Evolutionary conservation across 495 filamentous ascomycete species (phyloP), one percentile per base, ranked within the genome.

Genomic region (Aspergillus sparsus): DNA sequence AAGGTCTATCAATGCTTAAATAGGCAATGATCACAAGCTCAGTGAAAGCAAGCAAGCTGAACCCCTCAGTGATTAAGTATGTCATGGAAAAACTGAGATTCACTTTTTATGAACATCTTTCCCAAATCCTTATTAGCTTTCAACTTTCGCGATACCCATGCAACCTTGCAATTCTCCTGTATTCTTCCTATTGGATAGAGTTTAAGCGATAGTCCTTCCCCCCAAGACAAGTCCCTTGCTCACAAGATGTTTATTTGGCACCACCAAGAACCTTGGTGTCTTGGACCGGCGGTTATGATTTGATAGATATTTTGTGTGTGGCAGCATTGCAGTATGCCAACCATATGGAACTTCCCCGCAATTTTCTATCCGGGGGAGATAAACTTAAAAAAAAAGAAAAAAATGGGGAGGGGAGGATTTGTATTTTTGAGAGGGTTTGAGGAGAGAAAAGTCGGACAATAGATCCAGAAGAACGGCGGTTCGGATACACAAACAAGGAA

Each of bases 161-260:
- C 57, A 60, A 60, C 57, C 49, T 53, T 44, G 33, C 47, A 21
- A 51, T 51, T 18, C 49, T 42, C 18, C 37, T 45, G 34, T 45
- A 33, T 37, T 33, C 35, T 42, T 42, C 37, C 49, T 16, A 52
- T 52, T 52, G 57, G 49, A 44, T 53, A n/a, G 18, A 41, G 49
- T 46, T 59, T 18, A 7, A 6, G 47, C 34, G 12, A 27, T 27
- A 27, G 21, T 3, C 21, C 21, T 3, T 27, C 21, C 21, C 21
- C 31, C 44, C 34, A 57, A 46, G 39, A 16, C 12, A 16, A 16
- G 46, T 15, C 32, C 32, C 49, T 34, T 51, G 49, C 50, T 53
- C 57, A 34, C 49, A 52, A 53, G 57, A 47, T 41, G 45, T 60
- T 52, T 60, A 60, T 47, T 45, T 15, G 57, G 39, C 57, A 50